Evolutionary conservation across 2,329 filamentous ascomycete genomes (phyloP).

Genomic region (Seiridium unicorne): DNA sequence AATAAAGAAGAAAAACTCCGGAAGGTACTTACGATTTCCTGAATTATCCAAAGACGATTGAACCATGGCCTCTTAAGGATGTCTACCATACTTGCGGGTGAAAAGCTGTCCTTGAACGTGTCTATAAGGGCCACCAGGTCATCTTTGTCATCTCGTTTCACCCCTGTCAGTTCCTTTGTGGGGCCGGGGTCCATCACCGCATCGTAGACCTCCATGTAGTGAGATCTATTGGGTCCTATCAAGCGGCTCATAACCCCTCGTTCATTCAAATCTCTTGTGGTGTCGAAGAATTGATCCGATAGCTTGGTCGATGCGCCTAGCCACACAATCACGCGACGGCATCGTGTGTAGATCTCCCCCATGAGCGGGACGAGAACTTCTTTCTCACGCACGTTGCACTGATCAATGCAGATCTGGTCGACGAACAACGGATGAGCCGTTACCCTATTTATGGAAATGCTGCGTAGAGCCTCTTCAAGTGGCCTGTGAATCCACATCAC

Average conservation of each 20-base stretch:
- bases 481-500: slow-evolving; percentile 23
- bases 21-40: slow-evolving; percentile 20
- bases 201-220: slow-evolving; percentile 25
- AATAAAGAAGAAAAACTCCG: no score
- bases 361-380: slow-evolving; percentile 16
- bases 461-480: slow-evolving; percentile 26
- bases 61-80: slow-evolving; percentile 28
- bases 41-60: slow-evolving; percentile 32
- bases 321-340: slow-evolving; percentile 14
- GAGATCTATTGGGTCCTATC: slow-evolving; percentile 19
- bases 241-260: slow-evolving; percentile 13
- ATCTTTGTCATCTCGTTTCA: slow-evolving; percentile 21
- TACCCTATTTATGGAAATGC: slow-evolving; percentile 16
- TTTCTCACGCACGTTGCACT: slow-evolving; percentile 14
- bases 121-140: slow-evolving; percentile 17
- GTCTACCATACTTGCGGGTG: slow-evolving; percentile 16
- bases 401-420: slow-evolving; percentile 22
- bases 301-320: slow-evolving; percentile 9
- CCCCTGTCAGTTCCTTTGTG: slow-evolving; percentile 13
- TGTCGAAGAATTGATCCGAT: slow-evolving; percentile 10
- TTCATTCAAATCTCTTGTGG: slow-evolving; percentile 7
- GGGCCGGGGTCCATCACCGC: slow-evolving; percentile 23
- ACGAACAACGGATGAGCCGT: slow-evolving; percentile 12
- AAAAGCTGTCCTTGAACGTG: background rate
- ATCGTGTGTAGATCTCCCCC: slow-evolving; percentile 14